Evolutionary conservation across 1,139 yeast genomes (phyloP), one percentile per base, ranked within the genome.

Genomic region (Pichia sorboxylosa): DNA sequence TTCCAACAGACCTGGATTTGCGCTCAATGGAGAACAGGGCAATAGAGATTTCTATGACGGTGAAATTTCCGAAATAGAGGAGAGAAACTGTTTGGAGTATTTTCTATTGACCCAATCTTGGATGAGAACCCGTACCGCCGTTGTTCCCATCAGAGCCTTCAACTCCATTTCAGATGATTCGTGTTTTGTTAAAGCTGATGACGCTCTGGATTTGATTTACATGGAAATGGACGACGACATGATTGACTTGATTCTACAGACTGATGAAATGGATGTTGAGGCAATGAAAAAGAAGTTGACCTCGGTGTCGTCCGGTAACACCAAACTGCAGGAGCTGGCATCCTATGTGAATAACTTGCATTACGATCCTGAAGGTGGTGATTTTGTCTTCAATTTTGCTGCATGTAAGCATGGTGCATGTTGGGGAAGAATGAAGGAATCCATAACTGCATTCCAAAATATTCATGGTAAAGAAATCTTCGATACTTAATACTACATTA

Each of bases 61-160:
- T n/a, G n/a, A n/a, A n/a, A n/a, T n/a, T n/a, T n/a, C n/a, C 28
- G 96, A 84, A 50, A 97, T 90, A 57, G 83, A 83, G 55, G 98
- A 90, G 54, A 97, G 90, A 57, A 96, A 90, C 51, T 94, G 96
- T 1, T 62, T 90, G 40, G 96, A 87, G 52, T 70, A 85, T 7
- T 59, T 87, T 46, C 87, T 82, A 51, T 58, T 72, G 4, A 63
- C 69, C 13, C 87, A 83, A 48, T 68, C 94, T 1, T 87, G 97
- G 97, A 70, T 87, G 37, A 69, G 96, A 45, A 87, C 85, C 43
- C 66, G 87, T 36, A 63, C 78, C 9, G 96, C 78, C 1, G 85
- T 90, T 49, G 66, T 87, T 11, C 36, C 36, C n/a, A 22, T 25
- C 9, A 30, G 27, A 13, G 27, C 30, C 5, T 29, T 33, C 24